Evolutionary conservation across 2,329 filamentous ascomycete species (phyloP).

Genomic region (Verticillium alfalfae): DNA sequence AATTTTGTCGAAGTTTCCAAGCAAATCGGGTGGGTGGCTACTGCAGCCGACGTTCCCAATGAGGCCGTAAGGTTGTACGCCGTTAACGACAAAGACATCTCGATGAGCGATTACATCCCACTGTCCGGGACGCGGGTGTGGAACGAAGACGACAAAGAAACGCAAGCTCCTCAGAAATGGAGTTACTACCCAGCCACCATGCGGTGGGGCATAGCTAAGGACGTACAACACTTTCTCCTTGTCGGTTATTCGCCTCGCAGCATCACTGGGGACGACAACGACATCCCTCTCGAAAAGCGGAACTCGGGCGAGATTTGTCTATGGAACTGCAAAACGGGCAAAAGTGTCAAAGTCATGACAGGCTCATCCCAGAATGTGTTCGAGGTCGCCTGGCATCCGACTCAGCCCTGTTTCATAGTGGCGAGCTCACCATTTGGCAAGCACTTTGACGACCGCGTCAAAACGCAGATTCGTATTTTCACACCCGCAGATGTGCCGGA

Average conservation of each 20-base stretch:
- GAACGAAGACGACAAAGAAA: constrained; percentile 20
- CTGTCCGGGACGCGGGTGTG: constrained; percentile 31
- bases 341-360: constrained; percentile 41
- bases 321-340: constrained; percentile 44
- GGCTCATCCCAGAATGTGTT: constrained; percentile 56
- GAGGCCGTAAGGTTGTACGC: constrained; percentile 54
- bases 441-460: constrained; percentile 35
- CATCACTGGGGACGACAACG: constrained; percentile 42
- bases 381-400: constrained; percentile 59
- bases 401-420: constrained; percentile 44
- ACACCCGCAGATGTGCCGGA: constrained; percentile 20
- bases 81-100: constrained; percentile 29
- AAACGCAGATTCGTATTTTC: constrained; percentile 56
- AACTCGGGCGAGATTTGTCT: constrained; percentile 55
- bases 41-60: constrained; percentile 49
- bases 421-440: constrained; percentile 49
- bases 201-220: constrained; percentile 48
- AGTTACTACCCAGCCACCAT: constrained; percentile 59
- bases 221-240: constrained; percentile 45
- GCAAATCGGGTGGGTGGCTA: constrained; percentile 47
- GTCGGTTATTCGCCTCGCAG: constrained; percentile 60
- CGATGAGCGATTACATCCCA: constrained; percentile 26
- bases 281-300: constrained; percentile 53
- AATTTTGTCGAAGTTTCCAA: constrained; percentile 57
- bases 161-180: constrained; percentile 39